Conservation (phyloP, 805 yeast species). For the Metschnikowia amazonensis region DNA sequence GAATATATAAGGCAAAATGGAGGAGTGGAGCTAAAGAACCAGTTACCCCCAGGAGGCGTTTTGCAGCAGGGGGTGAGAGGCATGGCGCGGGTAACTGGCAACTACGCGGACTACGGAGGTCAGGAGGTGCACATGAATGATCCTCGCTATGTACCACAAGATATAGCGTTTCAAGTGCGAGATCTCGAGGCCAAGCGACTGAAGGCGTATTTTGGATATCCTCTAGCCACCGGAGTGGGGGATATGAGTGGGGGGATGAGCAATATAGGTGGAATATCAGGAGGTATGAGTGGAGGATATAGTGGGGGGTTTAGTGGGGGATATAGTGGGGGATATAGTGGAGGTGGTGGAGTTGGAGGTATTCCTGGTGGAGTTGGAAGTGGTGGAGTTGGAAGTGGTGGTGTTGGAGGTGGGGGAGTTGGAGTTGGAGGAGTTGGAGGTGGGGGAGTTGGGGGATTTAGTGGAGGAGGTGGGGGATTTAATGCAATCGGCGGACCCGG, state of each 20-base stretch:
- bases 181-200: constrained; percentile 17
- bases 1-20: constrained; percentile 11
- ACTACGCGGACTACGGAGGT: not conserved
- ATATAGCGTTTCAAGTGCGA: constrained; percentile 11
- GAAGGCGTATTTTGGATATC: constrained; percentile 12
- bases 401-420: too few relatives aligned
- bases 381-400: too few relatives aligned
- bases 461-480: too few relatives aligned
- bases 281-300: not conserved
- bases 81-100: not conserved
- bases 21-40: constrained; percentile 14
- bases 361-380: too few relatives aligned
- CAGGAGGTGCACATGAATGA: constrained; percentile 12
- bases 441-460: too few relatives aligned
- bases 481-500: not conserved
- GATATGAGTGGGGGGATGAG: not conserved
- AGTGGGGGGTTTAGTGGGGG: too few relatives aligned
- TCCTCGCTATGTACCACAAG: constrained; percentile 18
- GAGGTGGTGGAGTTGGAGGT: too few relatives aligned
- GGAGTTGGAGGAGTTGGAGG: too few relatives aligned
- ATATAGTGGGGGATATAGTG: too few relatives aligned
- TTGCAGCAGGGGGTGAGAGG: constrained; percentile 7
- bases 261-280: not conserved
- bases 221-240: constrained; percentile 4
- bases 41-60: constrained; percentile 14